These are phyloP conservation scores for Malus hybrid DNA, from an alignment of 331 rosid genomes.

Conservation along the genomic window DNA sequence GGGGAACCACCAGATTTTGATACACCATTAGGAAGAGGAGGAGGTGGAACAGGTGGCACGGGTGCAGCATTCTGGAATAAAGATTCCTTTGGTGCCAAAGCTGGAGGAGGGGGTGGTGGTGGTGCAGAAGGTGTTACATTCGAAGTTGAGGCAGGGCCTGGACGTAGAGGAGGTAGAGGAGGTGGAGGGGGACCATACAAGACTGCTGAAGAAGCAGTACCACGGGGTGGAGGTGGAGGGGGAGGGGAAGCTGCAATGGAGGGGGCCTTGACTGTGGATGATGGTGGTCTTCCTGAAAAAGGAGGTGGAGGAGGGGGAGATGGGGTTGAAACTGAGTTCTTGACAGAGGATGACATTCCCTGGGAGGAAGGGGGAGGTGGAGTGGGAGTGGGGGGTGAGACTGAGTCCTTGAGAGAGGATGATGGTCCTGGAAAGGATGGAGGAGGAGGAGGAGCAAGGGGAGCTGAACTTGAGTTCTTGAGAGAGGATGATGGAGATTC, in stretches of 20 bases:
- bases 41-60: conserved; percentile 70
- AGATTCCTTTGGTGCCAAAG: conserved; percentile 25
- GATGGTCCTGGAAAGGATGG: conserved; percentile 10
- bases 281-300: conserved; percentile 4
- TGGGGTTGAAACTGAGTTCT: conserved; percentile 21
- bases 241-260: conserved; percentile 13
- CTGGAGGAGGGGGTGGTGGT: conserved; percentile 60
- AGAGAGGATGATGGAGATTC: conserved; percentile 4
- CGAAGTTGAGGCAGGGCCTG: conserved; percentile 9
- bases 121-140: conserved; percentile 27
- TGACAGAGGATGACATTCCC: conserved; percentile 14
- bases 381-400: conserved; percentile 30
- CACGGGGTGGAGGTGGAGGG: conserved; percentile 29
- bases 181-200: conserved; percentile 21
- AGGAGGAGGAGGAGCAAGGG: conserved; percentile 37
- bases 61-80: conserved; percentile 13
- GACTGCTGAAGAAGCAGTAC: conserved; percentile 11
- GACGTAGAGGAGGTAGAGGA: conserved; percentile 28
- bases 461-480: conserved; percentile 21
- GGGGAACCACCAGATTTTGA: conserved; percentile 29
- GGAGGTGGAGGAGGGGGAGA: conserved; percentile 35
- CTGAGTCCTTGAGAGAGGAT: conserved; percentile 15
- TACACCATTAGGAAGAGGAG: conserved; percentile 40
- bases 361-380: conserved; percentile 25
- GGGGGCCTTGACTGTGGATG: conserved; percentile 7